Evolutionary conservation across 2,329 filamentous ascomycete genomes (phyloP), one percentile per base, ranked within the genome.

Genomic region (Falciphora oryzae): DNA sequence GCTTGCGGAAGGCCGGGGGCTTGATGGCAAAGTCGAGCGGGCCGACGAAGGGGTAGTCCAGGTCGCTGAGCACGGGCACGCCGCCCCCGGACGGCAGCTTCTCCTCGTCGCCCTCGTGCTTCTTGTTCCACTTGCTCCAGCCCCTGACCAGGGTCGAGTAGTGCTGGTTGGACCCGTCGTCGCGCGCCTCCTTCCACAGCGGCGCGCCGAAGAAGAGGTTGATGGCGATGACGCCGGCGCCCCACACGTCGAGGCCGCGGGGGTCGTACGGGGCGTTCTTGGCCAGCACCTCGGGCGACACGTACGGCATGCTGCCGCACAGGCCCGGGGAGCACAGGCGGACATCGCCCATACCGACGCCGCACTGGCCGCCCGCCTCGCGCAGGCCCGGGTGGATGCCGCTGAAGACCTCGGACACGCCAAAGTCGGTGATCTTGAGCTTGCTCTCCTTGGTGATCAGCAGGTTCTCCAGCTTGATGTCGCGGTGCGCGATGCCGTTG

Each of bases 391-490:
- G 92, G 74, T 96, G 92, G 62, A 88, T 88, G 56, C 92, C 92
- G 64, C 83, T 86, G 73, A 96, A 96, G 25, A 96, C 90, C 73
- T 95, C 91, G 0, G 91, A 93, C 18, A 94, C 91, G 63, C 93
- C 93, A 77, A 97, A 96, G 74, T 97, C 93, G 62, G 92, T 93
- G 66, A 97, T 93, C 78, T 96, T 96, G 65, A 96, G 81, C 74
- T 92, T 89, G 72, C 92, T 92, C 65, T 92, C 86, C 70, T 86
- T 87, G 60, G 88, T 90, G 66, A 97, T 83, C 38, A 96, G 82
- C 29, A 96, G 79, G 70, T 97, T 96, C 75, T 96, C 93, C 14
- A 93, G 83, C 77, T 97, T 96, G 78, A 96, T 90, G 70, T 97
- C 93, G 61, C 93, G 89, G 76, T 96, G 93, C 1, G 92, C 93